phyloP scores from a whole-genome alignment of 495 filamentous ascomycete genomes.

The Penicillium antarcticum region DNA sequence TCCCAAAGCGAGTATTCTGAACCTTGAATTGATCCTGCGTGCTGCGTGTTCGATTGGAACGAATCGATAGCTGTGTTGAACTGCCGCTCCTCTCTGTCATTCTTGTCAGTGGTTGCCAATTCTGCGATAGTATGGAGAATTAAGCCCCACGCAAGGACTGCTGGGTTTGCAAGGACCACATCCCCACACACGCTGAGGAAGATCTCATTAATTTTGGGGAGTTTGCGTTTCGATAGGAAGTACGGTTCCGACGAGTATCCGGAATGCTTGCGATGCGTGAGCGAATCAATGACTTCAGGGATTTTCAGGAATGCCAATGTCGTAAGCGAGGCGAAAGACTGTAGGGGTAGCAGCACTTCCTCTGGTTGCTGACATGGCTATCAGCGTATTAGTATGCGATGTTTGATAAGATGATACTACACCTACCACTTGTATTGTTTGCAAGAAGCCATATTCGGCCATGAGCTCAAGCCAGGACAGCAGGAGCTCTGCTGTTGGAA shows the following conservation, averaged over 20 bases:
- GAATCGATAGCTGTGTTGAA: slow-evolving; percentile 59
- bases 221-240: slow-evolving; percentile 56
- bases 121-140: slow-evolving; percentile 59
- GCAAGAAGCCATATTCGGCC: slow-evolving; percentile 60
- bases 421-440: slow-evolving; percentile 55
- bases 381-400: slow-evolving; percentile 21
- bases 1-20: slow-evolving; percentile 47
- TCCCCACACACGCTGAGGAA: slow-evolving; percentile 50
- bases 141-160: slow-evolving; percentile 73
- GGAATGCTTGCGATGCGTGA: slow-evolving; percentile 21
- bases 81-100: slow-evolving; percentile 59
- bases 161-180: slow-evolving; percentile 57
- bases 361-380: slow-evolving; percentile 42
- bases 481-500: slow-evolving; percentile 57
- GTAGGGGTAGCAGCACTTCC: slow-evolving; percentile 59
- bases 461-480: slow-evolving; percentile 74
- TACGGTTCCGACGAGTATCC: slow-evolving; percentile 49
- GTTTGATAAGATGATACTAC: not conserved
- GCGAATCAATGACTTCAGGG: slow-evolving; percentile 36
- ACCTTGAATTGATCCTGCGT: slow-evolving; percentile 20
- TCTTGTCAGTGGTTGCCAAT: slow-evolving; percentile 22
- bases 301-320: slow-evolving; percentile 74
- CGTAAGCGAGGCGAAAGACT: slow-evolving; percentile 64
- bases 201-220: slow-evolving; percentile 63
- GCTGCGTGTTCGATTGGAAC: slow-evolving; percentile 38